Evolutionary conservation across 2,329 filamentous ascomycete genomes (phyloP).

Genomic region (Emmonsiellopsis sp.): DNA sequence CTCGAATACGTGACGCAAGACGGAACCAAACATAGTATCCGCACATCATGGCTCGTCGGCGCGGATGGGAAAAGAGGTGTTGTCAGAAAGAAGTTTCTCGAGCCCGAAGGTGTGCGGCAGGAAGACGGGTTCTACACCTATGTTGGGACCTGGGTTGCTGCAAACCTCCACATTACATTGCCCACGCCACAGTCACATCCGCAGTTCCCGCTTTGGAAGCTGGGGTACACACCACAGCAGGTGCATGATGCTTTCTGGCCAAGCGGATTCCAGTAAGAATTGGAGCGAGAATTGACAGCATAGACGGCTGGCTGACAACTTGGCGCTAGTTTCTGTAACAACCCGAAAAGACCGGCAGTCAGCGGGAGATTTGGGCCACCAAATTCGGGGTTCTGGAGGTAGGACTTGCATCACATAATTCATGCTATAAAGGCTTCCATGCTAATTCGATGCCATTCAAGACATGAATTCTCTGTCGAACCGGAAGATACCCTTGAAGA

Average conservation of each 20-base stretch:
- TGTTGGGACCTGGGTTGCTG: slow-evolving; percentile 22
- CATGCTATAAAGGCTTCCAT: slow-evolving; percentile 20
- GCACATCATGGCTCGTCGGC: slow-evolving; percentile 16
- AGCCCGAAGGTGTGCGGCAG: slow-evolving; percentile 19
- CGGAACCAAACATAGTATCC: slow-evolving; percentile 5
- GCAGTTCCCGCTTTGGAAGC: slow-evolving; percentile 20
- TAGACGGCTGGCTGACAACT: not conserved
- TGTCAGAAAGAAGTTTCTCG: slow-evolving; percentile 22
- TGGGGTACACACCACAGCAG: slow-evolving; percentile 18
- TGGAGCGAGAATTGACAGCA: not conserved
- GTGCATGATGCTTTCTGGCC: slow-evolving; percentile 24
- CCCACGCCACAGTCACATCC: slow-evolving; percentile 21
- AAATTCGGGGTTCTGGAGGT: slow-evolving; percentile 23
- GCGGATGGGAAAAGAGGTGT: slow-evolving; percentile 25
- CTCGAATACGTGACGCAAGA: not conserved
- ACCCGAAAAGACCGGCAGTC: slow-evolving; percentile 17
- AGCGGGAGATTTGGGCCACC: slow-evolving; percentile 21
- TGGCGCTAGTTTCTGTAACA: slow-evolving; percentile 16
- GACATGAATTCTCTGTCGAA: slow-evolving; percentile 14
- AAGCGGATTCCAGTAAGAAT: slow-evolving; percentile 12
- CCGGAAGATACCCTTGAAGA: slow-evolving; percentile 13
- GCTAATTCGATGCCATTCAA: slow-evolving; percentile 16
- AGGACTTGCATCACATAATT: slow-evolving; percentile 19
- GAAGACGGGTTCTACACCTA: slow-evolving; percentile 11
- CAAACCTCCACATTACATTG: slow-evolving; percentile 19